Conservation (phyloP, 805 yeast genomes). For the Candida pseudofarinosa region DNA sequence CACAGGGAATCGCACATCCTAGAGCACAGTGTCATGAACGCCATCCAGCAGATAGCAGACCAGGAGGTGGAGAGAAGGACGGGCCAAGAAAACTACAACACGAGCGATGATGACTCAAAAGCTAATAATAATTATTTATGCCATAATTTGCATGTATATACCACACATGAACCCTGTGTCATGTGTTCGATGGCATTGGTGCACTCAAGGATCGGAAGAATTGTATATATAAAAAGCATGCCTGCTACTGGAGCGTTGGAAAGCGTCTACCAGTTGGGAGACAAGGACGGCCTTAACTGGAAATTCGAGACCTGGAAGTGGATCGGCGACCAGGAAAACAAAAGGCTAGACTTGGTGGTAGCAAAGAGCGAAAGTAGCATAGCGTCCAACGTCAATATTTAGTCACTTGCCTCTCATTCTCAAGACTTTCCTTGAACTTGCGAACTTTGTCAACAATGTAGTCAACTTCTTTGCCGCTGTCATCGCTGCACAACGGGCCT, state of each 20-base stretch:
- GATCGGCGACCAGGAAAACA: constrained; percentile 38
- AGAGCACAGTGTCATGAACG: constrained; percentile 72
- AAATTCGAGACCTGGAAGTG: constrained; percentile 80
- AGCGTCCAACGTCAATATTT: not conserved
- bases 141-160: constrained; percentile 69
- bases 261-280: constrained; percentile 69
- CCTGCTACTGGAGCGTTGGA: constrained; percentile 50
- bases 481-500: not conserved
- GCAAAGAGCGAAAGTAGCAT: not conserved
- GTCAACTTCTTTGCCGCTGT: not conserved
- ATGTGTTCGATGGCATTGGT: constrained; percentile 97
- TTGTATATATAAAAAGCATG: constrained; percentile 52
- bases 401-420: not conserved
- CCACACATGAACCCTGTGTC: constrained; percentile 93
- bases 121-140: constrained; percentile 58
- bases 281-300: constrained; percentile 75
- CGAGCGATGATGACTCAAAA: not conserved
- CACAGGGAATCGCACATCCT: constrained; percentile 47
- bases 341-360: not conserved
- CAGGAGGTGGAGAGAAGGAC: constrained; percentile 41
- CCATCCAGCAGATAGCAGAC: constrained; percentile 61
- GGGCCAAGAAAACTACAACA: not conserved
- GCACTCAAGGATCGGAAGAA: constrained; percentile 76
- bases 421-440: not conserved
- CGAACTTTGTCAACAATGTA: not conserved